Conservation (phyloP, 257 asterid genomes). For the Cynanchum wilfordii region DNA sequence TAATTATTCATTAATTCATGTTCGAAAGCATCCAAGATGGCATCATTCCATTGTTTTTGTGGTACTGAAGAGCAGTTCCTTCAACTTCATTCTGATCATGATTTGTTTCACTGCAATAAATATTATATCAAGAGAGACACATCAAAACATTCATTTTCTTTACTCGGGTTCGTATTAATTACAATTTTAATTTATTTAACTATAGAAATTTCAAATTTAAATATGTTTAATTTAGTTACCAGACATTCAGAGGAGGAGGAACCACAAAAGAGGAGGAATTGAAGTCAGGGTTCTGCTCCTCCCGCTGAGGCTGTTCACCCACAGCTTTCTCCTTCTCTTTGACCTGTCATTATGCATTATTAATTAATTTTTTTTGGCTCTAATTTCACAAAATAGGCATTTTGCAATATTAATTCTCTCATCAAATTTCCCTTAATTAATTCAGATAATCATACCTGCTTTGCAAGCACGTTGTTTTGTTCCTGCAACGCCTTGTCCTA, state of each 20-base stretch:
- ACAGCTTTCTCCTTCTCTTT: conserved; percentile 58
- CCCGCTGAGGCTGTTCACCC: conserved; percentile 31
- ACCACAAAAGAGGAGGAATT: conserved; percentile 35
- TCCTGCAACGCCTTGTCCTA: conserved; percentile 83
- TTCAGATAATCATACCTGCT: conserved; percentile 43
- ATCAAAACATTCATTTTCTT: too few relatives aligned
- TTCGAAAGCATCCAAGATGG: conserved; percentile 64
- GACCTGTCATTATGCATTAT: conserved; percentile 23
- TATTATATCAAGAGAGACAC: too few relatives aligned
- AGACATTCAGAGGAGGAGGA: conserved; percentile 35
- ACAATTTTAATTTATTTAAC: too few relatives aligned
- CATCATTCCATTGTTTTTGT: conserved; percentile 35
- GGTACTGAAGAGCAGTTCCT: conserved; percentile 27
- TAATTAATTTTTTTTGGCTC: neutral
- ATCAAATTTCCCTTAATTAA: neutral
- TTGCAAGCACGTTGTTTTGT: conserved; percentile 58
- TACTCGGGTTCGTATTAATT: too few relatives aligned
- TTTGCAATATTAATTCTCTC: neutral
- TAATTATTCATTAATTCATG: conserved; percentile 4
- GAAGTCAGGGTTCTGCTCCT: conserved; percentile 37
- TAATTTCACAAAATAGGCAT: neutral
- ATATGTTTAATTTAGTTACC: conserved; percentile 38
- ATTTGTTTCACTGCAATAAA: conserved; percentile 37
- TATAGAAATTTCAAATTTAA: too few relatives aligned
- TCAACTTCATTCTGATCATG: conserved; percentile 32